These are phyloP conservation scores for Rhizomucor pusillus DNA, from an alignment of 371 early-diverging fungal species.

Conservation along the genomic window DNA sequence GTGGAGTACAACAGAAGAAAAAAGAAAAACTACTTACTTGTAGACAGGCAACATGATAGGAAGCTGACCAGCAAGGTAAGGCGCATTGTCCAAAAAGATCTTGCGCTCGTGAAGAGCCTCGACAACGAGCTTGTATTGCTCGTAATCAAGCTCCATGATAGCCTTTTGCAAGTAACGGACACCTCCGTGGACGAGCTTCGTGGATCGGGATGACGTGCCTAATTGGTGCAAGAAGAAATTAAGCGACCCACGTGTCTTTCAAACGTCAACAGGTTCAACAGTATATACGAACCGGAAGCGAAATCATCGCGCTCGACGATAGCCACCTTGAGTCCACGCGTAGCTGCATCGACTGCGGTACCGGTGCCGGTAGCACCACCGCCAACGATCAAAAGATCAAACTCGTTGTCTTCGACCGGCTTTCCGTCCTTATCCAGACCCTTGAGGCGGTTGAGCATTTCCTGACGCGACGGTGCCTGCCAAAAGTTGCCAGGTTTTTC, in stretches of 20 bases:
- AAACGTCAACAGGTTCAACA: background rate
- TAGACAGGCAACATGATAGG: conserved; percentile 56
- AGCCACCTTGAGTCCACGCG: conserved; percentile 95
- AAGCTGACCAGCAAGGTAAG: conserved; percentile 92
- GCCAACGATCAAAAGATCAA: conserved; percentile 96
- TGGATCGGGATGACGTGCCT: conserved; percentile 95
- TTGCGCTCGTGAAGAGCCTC: conserved; percentile 98
- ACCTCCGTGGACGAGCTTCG: conserved; percentile 99
- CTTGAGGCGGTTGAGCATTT: conserved; percentile 69
- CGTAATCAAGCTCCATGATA: conserved; percentile 90
- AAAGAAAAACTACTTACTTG: conserved; percentile 20
- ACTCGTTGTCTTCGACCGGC: conserved; percentile 48
- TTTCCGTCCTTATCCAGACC: too few species aligned
- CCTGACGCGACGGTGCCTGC: conserved; percentile 70
- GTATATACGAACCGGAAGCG: conserved; percentile 65
- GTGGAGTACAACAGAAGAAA: background rate
- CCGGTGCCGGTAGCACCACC: conserved; percentile 99
- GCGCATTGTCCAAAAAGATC: conserved; percentile 93
- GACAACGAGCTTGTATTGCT: conserved; percentile 95
- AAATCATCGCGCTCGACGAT: conserved; percentile 98
- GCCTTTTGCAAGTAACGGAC: conserved; percentile 99
- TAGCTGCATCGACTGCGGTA: conserved; percentile 95
- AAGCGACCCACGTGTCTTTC: conserved; percentile 4
- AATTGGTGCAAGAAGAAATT: conserved; percentile 1
- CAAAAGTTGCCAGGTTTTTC: conserved; percentile 60